Percentiles rank a stretch among this genome's conserved stretches.
Evolutionary conservation across 2,329 filamentous ascomycete genomes (phyloP).

Genomic region (Drechslerella stenobrocha): DNA sequence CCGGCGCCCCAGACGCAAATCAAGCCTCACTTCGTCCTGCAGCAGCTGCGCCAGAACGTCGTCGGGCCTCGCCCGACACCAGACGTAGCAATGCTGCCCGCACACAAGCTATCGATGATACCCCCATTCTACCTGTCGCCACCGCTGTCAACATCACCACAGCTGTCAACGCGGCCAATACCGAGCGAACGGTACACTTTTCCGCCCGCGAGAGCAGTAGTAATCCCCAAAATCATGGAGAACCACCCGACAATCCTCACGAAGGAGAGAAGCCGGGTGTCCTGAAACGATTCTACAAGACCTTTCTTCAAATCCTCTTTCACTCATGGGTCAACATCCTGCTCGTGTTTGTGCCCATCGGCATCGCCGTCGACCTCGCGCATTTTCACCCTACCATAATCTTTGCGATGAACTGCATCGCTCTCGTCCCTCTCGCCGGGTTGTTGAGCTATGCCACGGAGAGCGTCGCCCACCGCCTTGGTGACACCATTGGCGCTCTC

Average conservation of each 20-base stretch:
- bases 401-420: constrained; percentile 74
- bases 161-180: constrained; percentile 29
- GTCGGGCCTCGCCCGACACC: constrained; percentile 30
- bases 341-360: constrained; percentile 75
- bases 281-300: constrained; percentile 46
- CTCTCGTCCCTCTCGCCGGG: constrained; percentile 74
- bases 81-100: constrained; percentile 19
- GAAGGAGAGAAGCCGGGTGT: constrained; percentile 42
- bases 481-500: constrained; percentile 72
- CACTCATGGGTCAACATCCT: constrained; percentile 79
- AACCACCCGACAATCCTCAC: constrained; percentile 46
- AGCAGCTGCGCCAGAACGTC: constrained; percentile 29
- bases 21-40: constrained; percentile 22
- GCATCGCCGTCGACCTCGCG: constrained; percentile 67
- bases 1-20: constrained; percentile 23
- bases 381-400: constrained; percentile 64
- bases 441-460: constrained; percentile 74
- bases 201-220: constrained; percentile 23
- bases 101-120: constrained; percentile 8
- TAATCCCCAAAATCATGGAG: constrained; percentile 44
- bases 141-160: constrained; percentile 3
- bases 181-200: constrained; percentile 39
- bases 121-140: background rate
- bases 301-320: constrained; percentile 60
- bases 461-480: constrained; percentile 71